Evolutionary conservation across 2,329 filamentous ascomycete genomes (phyloP), one percentile per base, ranked within the genome.

Genomic region (Metarhizium guizhouense): DNA sequence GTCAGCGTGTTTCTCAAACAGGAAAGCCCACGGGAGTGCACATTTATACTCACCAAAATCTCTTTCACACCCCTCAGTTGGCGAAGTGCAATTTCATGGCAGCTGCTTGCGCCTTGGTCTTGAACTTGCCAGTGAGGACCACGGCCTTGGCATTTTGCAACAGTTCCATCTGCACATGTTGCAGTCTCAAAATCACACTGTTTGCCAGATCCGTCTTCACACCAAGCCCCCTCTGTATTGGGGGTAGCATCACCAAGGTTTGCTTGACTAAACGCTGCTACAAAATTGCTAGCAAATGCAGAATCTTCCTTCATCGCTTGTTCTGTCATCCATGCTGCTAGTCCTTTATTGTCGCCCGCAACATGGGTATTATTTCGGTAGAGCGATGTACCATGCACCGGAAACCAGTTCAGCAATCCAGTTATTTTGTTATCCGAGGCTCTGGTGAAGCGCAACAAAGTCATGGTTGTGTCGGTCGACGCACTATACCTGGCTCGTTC

Each of bases 331-430:
- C 87, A 87, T 0, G 92, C 88, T 2, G 93, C 92, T 6, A 96
- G 89, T 11, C 93, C 93, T 73, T 97, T 97, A 75, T 97, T 97
- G 70, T 97, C 93, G 16, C 90, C 93, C 2, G 91, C 86, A 52
- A 94, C 83, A 14, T 96, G 78, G 0, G 91, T 96, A 71, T 96
- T 96, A 72, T 96, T 96, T 54, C 88, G 87, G 30, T 92, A 83
- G 70, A 96, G 82, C 0, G 90, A 95, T 0, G 93, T 96, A 50
- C 92, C 92, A 68, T 97, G 93, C 0, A 92, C 88, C 2, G 93
- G 84, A 68, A 93, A 96, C 89, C 92, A 97, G n/a, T 90, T 94
- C 56, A 97, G 72, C 1, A 95, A 76, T 13, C 90, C 92, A 47
- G 90, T 82, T 56, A 86, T 86, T 71, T 90, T 91, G 50, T 80